Evolutionary conservation across 228 moss, liverwort and hornwort genomes (phyloP), one percentile per base, ranked within the genome.

Genomic region (Sphagnum fallax): DNA sequence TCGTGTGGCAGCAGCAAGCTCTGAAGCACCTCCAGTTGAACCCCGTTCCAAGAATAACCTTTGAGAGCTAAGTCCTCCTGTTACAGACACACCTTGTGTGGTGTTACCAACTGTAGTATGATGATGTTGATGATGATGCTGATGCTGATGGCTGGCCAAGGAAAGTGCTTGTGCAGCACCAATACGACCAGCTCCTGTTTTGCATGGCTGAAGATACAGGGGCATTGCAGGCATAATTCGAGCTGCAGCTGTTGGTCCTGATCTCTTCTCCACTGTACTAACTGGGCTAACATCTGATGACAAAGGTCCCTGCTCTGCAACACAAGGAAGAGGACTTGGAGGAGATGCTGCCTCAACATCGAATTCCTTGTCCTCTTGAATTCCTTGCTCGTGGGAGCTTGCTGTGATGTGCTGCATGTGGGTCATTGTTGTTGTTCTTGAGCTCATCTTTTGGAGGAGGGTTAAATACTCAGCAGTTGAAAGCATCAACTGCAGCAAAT

Each of bases 281-380:
- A 85, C 73, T 7, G 85, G 85, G 71, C 85, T 82, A 12, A 77
- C 85, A 52, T 82, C 77, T 5, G 82, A 77, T 59, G 85, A 82
- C 6, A 77, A 79, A 4, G 85, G 82, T 2, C 75, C 79, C 64
- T 81, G 75, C 65, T 85, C 49, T 12, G 65, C n/a, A 50, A 50
- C 81, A 10, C 75, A 60, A 68, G 32, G 60, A 61, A 68, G 50
- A 10, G 12, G 50, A 16, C 52, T 18, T 16, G 62, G 70, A 63
- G 70, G 70, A 51, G 62, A 51, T 48, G 51, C 52, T 49, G 60
- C 52, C 11, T 6, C 51, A 13, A 32, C 3, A 2, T 32, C 32
- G 0, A 32, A 32, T 32, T 32, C 32, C 32, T 32, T 32, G 73
- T 65, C 16, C 69, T 49, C 51, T 61, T 70, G 74, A 47, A 60